Evolutionary conservation across 2,329 filamentous ascomycete genomes (phyloP).

Genomic region (Aspergillus vadensis): DNA sequence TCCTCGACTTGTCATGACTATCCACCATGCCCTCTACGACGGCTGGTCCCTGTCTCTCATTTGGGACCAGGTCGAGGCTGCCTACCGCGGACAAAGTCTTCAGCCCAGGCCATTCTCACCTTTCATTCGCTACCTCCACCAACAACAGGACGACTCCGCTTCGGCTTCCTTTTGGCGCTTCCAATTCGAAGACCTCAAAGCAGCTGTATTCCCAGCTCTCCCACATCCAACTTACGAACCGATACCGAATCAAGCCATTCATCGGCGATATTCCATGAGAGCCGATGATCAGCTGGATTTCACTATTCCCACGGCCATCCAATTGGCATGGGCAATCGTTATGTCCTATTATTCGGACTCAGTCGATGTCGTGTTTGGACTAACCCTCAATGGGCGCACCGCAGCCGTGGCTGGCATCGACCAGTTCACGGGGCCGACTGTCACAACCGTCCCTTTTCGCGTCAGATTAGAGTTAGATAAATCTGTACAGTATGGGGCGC

Average conservation of each 20-base stretch:
- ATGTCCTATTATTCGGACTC: conserved; percentile 40
- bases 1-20: conserved; percentile 40
- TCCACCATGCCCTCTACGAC: conserved; percentile 51
- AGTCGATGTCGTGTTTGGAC: conserved; percentile 46
- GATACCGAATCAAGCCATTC: neutral
- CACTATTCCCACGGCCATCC: conserved; percentile 46
- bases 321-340: conserved; percentile 47
- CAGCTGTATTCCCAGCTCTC: neutral
- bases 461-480: too few relatives aligned
- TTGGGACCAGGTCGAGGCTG: conserved; percentile 11
- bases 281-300: conserved; percentile 17
- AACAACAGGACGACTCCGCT: neutral
- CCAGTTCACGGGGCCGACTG: conserved; percentile 47
- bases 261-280: neutral
- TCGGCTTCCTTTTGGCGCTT: neutral
- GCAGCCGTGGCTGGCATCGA: conserved; percentile 43
- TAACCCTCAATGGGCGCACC: conserved; percentile 48
- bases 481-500: too few relatives aligned
- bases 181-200: neutral
- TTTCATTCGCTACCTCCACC: conserved; percentile 39
- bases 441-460: conserved; percentile 42
- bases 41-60: conserved; percentile 28
- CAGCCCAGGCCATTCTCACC: conserved; percentile 25
- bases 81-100: neutral
- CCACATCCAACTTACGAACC: neutral